Conservation (phyloP, 768 basidiomycete genomes). For the Hydnomerulius pinastri region DNA sequence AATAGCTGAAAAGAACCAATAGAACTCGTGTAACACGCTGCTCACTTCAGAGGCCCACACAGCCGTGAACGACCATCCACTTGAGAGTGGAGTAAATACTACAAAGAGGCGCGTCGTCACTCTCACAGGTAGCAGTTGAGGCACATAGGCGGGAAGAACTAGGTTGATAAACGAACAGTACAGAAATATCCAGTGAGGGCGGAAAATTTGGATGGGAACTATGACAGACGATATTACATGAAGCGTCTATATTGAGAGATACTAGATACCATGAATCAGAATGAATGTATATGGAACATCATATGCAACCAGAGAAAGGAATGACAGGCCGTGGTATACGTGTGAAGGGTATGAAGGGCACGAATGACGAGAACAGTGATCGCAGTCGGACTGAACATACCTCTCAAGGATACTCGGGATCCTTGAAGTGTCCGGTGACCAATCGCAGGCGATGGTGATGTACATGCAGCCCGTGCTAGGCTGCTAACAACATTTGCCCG, state of each 20-base stretch:
- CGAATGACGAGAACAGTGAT: slow-evolving; percentile 10
- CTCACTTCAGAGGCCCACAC: slow-evolving; percentile 1
- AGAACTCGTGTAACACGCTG: neutral
- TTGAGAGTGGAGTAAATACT: too few relatives aligned
- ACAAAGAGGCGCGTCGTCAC: too few relatives aligned
- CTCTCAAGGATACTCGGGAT: slow-evolving; percentile 3
- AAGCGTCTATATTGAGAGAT: slow-evolving; percentile 22
- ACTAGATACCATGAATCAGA: slow-evolving; percentile 20
- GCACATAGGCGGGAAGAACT: too few relatives aligned
- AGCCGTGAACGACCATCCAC: slow-evolving; percentile 6
- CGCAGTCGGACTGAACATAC: slow-evolving; percentile 18
- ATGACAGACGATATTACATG: slow-evolving; percentile 11
- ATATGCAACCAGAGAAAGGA: slow-evolving; percentile 8
- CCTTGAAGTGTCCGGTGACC: neutral
- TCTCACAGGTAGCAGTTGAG: too few relatives aligned
- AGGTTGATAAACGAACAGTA: neutral
- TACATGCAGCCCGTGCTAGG: slow-evolving; percentile 10
- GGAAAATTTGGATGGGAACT: neutral
- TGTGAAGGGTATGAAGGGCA: slow-evolving; percentile 26
- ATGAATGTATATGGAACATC: slow-evolving; percentile 14
- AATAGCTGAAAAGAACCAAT: neutral
- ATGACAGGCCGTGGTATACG: slow-evolving; percentile 18
- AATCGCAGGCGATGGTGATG: slow-evolving; percentile 3
- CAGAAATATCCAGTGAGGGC: slow-evolving; percentile 1
- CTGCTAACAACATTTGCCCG: slow-evolving; percentile 72